Evolutionary conservation across 148 eudicot genomes (phyloP).

Genomic region (Beta vulgaris): DNA sequence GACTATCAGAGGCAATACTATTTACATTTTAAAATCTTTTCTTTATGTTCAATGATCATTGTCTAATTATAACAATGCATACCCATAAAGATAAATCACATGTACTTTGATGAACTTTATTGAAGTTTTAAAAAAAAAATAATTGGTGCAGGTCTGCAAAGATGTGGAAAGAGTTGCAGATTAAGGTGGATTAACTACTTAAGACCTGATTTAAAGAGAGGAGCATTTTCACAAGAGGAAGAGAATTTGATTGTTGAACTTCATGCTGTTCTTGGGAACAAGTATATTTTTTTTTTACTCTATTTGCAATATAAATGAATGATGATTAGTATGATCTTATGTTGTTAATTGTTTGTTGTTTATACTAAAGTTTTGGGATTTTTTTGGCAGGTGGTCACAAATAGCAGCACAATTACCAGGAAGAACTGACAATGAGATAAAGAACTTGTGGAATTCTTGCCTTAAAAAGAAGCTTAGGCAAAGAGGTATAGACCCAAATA

Average conservation of each 20-base stretch:
- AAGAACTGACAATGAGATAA: conserved; percentile 90
- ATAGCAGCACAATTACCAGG: conserved; percentile 90
- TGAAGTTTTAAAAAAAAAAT: neutral
- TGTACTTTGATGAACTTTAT: neutral
- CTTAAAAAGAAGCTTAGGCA: conserved; percentile 87
- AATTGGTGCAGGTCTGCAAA: conserved; percentile 62
- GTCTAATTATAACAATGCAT: conserved; percentile 13
- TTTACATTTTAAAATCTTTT: neutral
- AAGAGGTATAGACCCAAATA: conserved; percentile 85
- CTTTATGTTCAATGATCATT: neutral
- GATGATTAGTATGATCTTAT: neutral
- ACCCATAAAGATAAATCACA: conserved; percentile 3
- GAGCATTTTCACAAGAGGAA: conserved; percentile 83
- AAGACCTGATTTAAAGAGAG: conserved; percentile 91
- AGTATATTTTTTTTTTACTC: conserved; percentile 31
- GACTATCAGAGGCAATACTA: neutral
- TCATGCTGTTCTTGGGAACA: conserved; percentile 86
- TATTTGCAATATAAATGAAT: neutral
- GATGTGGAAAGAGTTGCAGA: conserved; percentile 97
- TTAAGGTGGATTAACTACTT: conserved; percentile 91
- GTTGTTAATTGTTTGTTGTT: neutral
- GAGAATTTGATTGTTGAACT: conserved; percentile 82
- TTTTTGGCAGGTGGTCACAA: conserved; percentile 74
- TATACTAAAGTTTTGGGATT: neutral
- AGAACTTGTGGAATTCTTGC: conserved; percentile 90